Percentiles rank a stretch among this genome's conserved stretches.
phyloP scores from a whole-genome alignment of 768 basidiomycete genomes.

The Mycena pura region DNA sequence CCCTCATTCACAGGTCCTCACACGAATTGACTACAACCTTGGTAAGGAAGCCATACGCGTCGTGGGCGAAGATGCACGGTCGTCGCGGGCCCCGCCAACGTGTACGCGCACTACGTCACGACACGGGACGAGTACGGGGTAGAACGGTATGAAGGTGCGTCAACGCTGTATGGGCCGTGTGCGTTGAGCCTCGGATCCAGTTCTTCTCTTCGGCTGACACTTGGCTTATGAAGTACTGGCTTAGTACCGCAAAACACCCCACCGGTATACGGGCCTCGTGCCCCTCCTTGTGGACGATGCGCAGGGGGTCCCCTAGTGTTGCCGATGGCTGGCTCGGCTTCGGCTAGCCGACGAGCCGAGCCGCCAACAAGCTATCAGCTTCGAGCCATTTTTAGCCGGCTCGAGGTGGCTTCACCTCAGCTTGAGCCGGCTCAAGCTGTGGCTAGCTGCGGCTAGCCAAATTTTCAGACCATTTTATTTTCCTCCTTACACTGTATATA shows the following conservation, averaged over 20 bases:
- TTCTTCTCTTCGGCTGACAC: neutral
- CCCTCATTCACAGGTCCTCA: conserved; percentile 28
- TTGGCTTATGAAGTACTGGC: conserved; percentile 43
- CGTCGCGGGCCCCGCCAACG: no score
- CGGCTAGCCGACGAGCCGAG: no score
- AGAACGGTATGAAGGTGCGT: no score
- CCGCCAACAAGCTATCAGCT: no score
- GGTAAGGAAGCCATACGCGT: conserved; percentile 72
- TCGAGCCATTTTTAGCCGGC: no score
- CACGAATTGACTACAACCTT: neutral
- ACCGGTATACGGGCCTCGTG: conserved; percentile 73
- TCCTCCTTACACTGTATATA: no score
- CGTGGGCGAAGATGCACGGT: conserved; percentile 74
- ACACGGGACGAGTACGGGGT: conserved; percentile 81
- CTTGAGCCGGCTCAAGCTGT: no score
- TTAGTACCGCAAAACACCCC: conserved; percentile 81
- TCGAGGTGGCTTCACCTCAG: no score
- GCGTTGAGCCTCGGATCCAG: no score
- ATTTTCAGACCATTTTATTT: no score
- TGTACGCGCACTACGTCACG: conserved; percentile 76
- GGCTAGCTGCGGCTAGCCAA: no score
- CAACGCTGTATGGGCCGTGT: conserved; percentile 79
- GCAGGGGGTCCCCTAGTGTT: conserved; percentile 53
- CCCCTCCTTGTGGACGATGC: conserved; percentile 48
- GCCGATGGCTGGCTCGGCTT: no score